phyloP scores from a whole-genome alignment of 2,329 filamentous ascomycete species.

The Botryotinia narcissicola region DNA sequence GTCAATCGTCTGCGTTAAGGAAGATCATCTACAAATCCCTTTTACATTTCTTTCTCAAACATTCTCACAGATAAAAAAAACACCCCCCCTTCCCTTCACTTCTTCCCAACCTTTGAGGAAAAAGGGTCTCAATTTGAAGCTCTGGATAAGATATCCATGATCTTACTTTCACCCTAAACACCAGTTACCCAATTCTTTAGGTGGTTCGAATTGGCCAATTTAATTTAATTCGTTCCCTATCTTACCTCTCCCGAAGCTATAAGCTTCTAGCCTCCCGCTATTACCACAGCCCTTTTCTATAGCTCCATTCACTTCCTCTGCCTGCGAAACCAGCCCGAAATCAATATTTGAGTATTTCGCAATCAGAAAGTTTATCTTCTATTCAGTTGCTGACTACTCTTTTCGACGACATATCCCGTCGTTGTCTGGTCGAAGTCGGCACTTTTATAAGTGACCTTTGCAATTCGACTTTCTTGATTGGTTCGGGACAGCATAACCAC shows the following conservation, averaged over 20 bases:
- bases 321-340: background rate
- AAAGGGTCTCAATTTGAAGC: background rate
- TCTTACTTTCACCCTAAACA: background rate
- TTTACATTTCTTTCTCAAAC: background rate
- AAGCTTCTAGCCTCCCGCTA: background rate
- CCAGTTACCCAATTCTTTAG: conserved; percentile 4
- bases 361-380: background rate
- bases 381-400: conserved; percentile 3
- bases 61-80: background rate
- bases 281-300: background rate
- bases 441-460: background rate
- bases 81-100: background rate
- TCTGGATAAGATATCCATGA: background rate
- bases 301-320: conserved; percentile 1
- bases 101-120: background rate
- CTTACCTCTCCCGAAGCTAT: conserved; percentile 3
- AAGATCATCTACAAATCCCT: background rate
- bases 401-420: conserved; percentile 3
- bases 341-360: background rate
- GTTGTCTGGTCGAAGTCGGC: conserved; percentile 8
- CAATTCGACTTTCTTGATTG: conserved; percentile 23
- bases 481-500: conserved; percentile 19
- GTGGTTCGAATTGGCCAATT: conserved; percentile 3
- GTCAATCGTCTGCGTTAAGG: background rate
- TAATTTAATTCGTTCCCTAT: conserved; percentile 14